Conservation (phyloP, 768 basidiomycete species). For the Kwoniella heveanensis region DNA sequence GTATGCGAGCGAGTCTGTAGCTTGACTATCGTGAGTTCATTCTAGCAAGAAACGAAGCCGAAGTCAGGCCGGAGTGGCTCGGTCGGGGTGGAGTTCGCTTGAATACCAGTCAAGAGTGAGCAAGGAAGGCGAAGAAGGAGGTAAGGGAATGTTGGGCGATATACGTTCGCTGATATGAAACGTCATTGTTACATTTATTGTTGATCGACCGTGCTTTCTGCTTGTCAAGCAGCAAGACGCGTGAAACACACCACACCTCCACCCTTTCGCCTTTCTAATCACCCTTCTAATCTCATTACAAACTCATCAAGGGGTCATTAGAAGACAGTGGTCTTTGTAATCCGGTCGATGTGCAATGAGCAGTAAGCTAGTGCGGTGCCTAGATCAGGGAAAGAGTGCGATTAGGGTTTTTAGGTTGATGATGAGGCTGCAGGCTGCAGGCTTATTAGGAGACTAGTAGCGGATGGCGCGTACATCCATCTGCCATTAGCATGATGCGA, state of each 20-base stretch:
- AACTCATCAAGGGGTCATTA: too few species aligned
- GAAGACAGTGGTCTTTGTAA: too few species aligned
- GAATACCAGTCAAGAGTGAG: too few species aligned
- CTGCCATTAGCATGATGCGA: neutral
- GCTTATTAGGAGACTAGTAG: too few species aligned
- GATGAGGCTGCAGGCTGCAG: too few species aligned
- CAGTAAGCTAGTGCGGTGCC: neutral
- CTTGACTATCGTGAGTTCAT: too few species aligned
- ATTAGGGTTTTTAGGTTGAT: neutral
- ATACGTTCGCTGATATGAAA: neutral
- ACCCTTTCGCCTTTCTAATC: neutral
- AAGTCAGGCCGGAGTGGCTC: too few species aligned
- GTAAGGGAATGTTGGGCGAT: neutral
- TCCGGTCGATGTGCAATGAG: too few species aligned
- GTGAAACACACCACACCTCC: neutral
- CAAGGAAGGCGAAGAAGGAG: too few species aligned
- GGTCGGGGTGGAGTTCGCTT: too few species aligned
- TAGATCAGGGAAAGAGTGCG: neutral
- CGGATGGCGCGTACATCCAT: neutral
- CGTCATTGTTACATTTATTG: neutral
- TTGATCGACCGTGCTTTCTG: neutral
- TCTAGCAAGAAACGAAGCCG: too few species aligned
- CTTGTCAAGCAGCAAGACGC: neutral
- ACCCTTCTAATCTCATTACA: neutral
- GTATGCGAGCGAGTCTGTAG: neutral